phyloP scores from a whole-genome alignment of 768 basidiomycete genomes.

The Hygrophoropsis aurantiaca region DNA sequence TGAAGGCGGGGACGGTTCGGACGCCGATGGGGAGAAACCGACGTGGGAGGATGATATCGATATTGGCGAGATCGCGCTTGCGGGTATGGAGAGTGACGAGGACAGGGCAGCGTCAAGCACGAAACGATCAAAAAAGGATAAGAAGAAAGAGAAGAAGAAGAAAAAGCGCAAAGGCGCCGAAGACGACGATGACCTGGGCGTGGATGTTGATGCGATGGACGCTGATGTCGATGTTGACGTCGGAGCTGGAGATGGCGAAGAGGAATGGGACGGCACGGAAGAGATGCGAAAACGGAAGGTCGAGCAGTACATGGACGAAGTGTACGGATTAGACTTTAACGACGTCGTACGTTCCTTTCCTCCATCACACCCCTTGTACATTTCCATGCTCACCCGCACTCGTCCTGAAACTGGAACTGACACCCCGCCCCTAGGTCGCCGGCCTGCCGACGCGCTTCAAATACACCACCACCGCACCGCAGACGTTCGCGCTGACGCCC shows the following conservation, averaged over 20 bases:
- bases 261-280: slow-evolving; percentile 87
- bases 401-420: no score
- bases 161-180: slow-evolving; percentile 47
- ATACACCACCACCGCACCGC: slow-evolving; percentile 69
- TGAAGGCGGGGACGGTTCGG: slow-evolving; percentile 44
- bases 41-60: slow-evolving; percentile 91
- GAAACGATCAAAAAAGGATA: slow-evolving; percentile 40
- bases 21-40: slow-evolving; percentile 65
- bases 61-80: slow-evolving; percentile 59
- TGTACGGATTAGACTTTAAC: slow-evolving; percentile 92
- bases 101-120: slow-evolving; percentile 45
- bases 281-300: slow-evolving; percentile 83
- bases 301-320: slow-evolving; percentile 88
- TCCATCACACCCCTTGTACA: slow-evolving; percentile 1
- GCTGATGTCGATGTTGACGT: slow-evolving; percentile 45
- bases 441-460: slow-evolving; percentile 92
- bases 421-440: slow-evolving; percentile 27
- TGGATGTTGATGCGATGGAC: slow-evolving; percentile 54
- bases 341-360: slow-evolving; percentile 67
- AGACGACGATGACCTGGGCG: slow-evolving; percentile 49
- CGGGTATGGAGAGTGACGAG: no score
- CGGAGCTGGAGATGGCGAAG: slow-evolving; percentile 43
- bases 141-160: slow-evolving; percentile 37
- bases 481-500: slow-evolving; percentile 70
- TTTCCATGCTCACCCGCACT: neutral